phyloP scores from a whole-genome alignment of 2,329 filamentous ascomycete species.

The Aspergillus carbonarius region DNA sequence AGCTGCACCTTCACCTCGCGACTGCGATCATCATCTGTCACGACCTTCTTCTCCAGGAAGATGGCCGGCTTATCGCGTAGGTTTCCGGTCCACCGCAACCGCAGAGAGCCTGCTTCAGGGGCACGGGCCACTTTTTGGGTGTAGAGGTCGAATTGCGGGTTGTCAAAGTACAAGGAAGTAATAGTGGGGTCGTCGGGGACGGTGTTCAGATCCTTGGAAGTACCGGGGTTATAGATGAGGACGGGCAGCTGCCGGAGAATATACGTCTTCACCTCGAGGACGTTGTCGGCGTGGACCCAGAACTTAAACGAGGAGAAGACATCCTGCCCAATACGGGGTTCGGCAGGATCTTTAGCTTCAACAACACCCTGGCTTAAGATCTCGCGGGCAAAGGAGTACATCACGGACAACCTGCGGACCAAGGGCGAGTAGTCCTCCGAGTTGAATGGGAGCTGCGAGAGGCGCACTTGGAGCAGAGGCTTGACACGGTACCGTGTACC shows the following conservation, averaged over 20 bases:
- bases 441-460: conserved; percentile 90
- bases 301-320: conserved; percentile 87
- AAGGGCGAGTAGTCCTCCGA: conserved; percentile 90
- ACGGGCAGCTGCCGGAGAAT: conserved; percentile 88
- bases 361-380: conserved; percentile 53
- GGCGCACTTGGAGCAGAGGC: conserved; percentile 84
- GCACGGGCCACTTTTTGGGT: conserved; percentile 76
- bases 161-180: conserved; percentile 96
- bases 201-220: conserved; percentile 76
- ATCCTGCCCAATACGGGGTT: conserved; percentile 56
- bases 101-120: conserved; percentile 74
- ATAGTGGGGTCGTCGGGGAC: conserved; percentile 80
- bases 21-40: conserved; percentile 72
- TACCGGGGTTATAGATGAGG: conserved; percentile 85
- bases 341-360: conserved; percentile 55
- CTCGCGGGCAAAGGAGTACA: conserved; percentile 93
- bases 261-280: conserved; percentile 94
- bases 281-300: conserved; percentile 94
- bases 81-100: conserved; percentile 89
- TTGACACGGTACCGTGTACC: conserved; percentile 83
- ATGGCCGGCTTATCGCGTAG: conserved; percentile 76
- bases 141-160: conserved; percentile 80
- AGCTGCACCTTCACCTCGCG: conserved; percentile 78
- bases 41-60: conserved; percentile 83
- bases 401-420: conserved; percentile 82